Evolutionary conservation across 257 asterid species (phyloP).

Genomic region (Penstemon davidsonii): DNA sequence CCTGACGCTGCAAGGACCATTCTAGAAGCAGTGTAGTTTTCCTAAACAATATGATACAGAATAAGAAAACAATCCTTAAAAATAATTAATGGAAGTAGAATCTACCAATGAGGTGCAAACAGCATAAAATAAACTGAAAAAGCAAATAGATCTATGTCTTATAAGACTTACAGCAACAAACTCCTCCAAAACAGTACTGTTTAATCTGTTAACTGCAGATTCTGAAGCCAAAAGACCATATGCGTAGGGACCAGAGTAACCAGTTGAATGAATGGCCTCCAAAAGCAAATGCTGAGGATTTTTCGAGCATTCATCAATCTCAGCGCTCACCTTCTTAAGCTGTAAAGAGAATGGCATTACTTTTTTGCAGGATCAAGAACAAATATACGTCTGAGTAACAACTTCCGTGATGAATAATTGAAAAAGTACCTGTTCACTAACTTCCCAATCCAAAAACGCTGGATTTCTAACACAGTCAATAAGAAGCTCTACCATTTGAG

Average conservation of each 20-base stretch:
- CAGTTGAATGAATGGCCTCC: slow-evolving; percentile 84
- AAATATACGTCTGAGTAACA: not conserved
- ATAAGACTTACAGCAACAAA: slow-evolving; percentile 70
- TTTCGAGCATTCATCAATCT: slow-evolving; percentile 64
- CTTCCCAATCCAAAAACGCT: slow-evolving; percentile 95
- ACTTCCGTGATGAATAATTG: slow-evolving; percentile 20
- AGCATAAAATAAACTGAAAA: slow-evolving; percentile 8
- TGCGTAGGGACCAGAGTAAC: slow-evolving; percentile 68
- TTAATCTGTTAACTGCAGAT: slow-evolving; percentile 51
- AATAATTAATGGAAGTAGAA: slow-evolving; percentile 1
- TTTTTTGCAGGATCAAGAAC: slow-evolving; percentile 15
- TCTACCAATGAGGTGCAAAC: slow-evolving; percentile 4
- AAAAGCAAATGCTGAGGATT: slow-evolving; percentile 73
- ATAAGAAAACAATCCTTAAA: slow-evolving; percentile 20
- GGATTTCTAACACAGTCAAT: slow-evolving; percentile 83
- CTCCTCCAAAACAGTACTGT: slow-evolving; percentile 67
- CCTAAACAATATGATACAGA: slow-evolving; percentile 39
- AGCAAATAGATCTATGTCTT: not conserved
- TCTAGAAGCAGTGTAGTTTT: slow-evolving; percentile 76
- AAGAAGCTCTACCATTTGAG: slow-evolving; percentile 93
- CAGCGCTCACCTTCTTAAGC: slow-evolving; percentile 62
- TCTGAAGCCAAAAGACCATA: slow-evolving; percentile 75
- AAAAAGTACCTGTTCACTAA: slow-evolving; percentile 76
- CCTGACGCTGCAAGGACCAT: slow-evolving; percentile 92
- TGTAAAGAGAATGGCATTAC: slow-evolving; percentile 33